These are phyloP conservation scores for Curvularia eragrostidis DNA, from an alignment of 2,329 filamentous ascomycete genomes.

Conservation along the genomic window DNA sequence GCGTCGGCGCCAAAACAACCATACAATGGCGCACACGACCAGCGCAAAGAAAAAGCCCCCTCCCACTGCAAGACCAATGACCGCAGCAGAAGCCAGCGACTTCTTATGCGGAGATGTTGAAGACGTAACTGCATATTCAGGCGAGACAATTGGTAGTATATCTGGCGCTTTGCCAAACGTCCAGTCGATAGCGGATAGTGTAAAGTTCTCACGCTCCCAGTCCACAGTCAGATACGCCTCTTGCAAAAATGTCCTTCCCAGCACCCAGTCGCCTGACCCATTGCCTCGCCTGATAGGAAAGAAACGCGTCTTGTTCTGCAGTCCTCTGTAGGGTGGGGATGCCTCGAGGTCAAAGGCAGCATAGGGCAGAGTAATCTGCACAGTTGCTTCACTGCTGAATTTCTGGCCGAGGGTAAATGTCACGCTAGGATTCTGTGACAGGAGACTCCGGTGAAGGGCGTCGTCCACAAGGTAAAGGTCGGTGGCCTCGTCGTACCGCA, in stretches of 20 bases:
- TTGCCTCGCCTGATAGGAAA: constrained; percentile 69
- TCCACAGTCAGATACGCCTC: constrained; percentile 64
- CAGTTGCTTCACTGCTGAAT: constrained; percentile 42
- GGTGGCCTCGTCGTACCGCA: constrained; percentile 69
- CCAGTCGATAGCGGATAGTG: constrained; percentile 52
- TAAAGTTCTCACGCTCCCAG: constrained; percentile 57
- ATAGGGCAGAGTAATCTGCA: constrained; percentile 58
- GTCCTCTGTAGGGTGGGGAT: constrained; percentile 58
- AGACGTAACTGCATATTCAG: constrained; percentile 27
- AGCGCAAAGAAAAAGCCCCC: constrained; percentile 44
- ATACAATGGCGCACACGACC: constrained; percentile 37
- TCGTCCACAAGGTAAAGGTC: constrained; percentile 70
- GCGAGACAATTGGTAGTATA: constrained; percentile 45
- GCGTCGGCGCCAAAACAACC: constrained; percentile 46
- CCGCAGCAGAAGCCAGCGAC: constrained; percentile 43
- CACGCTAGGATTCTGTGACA: constrained; percentile 51
- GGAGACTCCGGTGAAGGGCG: constrained; percentile 61
- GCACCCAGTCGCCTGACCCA: constrained; percentile 62
- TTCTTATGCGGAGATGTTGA: constrained; percentile 2
- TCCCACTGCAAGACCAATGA: constrained; percentile 55
- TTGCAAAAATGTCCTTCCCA: constrained; percentile 74
- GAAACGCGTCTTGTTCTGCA: constrained; percentile 68
- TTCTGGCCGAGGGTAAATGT: constrained; percentile 54
- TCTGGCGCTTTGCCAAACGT: constrained; percentile 33
- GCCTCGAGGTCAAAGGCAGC: constrained; percentile 58